Percentiles rank a stretch among this genome's conserved stretches.
These are phyloP conservation scores for Xerocomus alliaceus DNA, from an alignment of 1,284 basidiomycete species.

Conservation along the genomic window DNA sequence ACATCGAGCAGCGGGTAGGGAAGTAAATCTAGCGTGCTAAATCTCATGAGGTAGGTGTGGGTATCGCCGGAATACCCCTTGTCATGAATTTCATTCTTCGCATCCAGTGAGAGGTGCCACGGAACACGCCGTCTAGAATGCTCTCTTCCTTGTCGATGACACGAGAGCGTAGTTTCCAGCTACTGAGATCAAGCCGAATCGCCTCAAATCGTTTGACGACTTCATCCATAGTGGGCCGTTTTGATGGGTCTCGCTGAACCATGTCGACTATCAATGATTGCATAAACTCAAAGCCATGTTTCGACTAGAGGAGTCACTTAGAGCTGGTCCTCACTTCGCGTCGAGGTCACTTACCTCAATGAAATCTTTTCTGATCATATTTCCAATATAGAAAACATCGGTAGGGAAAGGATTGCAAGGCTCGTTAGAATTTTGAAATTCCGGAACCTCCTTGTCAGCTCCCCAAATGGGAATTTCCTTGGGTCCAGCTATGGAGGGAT, in stretches of 20 bases:
- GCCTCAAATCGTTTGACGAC: conserved; percentile 17
- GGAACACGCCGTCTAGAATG: neutral
- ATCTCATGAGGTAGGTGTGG: neutral
- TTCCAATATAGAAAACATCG: no score
- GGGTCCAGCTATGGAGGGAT: no score
- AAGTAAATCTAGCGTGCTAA: neutral
- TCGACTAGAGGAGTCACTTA: conserved; percentile 2
- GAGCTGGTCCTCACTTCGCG: neutral
- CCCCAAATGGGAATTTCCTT: no score
- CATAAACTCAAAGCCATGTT: conserved; percentile 23
- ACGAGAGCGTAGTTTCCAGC: conserved; percentile 29
- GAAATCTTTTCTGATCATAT: neutral
- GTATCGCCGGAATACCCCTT: conserved; percentile 18
- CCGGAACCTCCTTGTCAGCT: conserved; percentile 20
- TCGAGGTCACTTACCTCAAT: neutral
- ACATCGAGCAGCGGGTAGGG: no score
- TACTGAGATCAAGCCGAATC: conserved; percentile 1
- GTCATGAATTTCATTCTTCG: conserved; percentile 15
- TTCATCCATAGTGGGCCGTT: conserved; percentile 28
- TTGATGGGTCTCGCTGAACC: conserved; percentile 24
- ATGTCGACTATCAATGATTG: conserved; percentile 23
- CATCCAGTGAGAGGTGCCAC: conserved; percentile 20
- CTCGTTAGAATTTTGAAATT: conserved; percentile 20
- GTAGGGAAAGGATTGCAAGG: no score
- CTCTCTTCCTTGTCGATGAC: conserved; percentile 13